phyloP scores from a whole-genome alignment of 2,329 filamentous ascomycete species.

The Venturia effusa region DNA sequence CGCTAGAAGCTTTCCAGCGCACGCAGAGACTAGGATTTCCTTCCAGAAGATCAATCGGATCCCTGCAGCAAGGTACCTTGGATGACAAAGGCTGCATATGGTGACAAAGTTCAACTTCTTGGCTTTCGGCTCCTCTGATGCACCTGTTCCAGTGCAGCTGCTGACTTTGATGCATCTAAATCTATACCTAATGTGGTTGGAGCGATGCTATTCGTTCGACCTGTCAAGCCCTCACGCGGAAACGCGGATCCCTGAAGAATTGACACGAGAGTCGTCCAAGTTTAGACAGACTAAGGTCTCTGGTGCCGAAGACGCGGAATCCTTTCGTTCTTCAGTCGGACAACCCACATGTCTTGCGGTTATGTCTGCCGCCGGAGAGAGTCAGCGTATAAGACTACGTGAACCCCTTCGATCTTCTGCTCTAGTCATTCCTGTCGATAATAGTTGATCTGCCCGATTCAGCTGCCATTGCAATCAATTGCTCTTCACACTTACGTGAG shows the following conservation, averaged over 20 bases:
- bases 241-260: constrained; percentile 1
- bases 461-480: background rate
- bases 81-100: constrained; percentile 6
- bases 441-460: background rate
- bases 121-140: background rate
- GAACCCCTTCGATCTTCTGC: background rate
- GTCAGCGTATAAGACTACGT: constrained; percentile 1
- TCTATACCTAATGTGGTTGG: constrained; percentile 1
- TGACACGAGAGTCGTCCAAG: background rate
- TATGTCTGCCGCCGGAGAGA: background rate
- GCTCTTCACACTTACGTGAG: background rate
- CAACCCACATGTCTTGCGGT: constrained; percentile 5
- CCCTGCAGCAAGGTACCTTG: constrained; percentile 1
- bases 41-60: constrained; percentile 1
- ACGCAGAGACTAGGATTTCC: background rate
- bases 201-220: background rate
- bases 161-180: constrained; percentile 5
- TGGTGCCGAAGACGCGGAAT: constrained; percentile 1
- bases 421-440: background rate
- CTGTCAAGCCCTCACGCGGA: background rate
- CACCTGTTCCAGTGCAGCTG: background rate
- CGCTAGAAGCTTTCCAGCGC: background rate
- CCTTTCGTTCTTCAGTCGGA: background rate
- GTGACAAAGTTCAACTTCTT: background rate
- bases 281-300: background rate